Percentiles rank a stretch among this genome's conserved stretches.
These are phyloP conservation scores for Suhomyces guaymorum DNA, from an alignment of 1,139 yeast species.

Conservation along the genomic window DNA sequence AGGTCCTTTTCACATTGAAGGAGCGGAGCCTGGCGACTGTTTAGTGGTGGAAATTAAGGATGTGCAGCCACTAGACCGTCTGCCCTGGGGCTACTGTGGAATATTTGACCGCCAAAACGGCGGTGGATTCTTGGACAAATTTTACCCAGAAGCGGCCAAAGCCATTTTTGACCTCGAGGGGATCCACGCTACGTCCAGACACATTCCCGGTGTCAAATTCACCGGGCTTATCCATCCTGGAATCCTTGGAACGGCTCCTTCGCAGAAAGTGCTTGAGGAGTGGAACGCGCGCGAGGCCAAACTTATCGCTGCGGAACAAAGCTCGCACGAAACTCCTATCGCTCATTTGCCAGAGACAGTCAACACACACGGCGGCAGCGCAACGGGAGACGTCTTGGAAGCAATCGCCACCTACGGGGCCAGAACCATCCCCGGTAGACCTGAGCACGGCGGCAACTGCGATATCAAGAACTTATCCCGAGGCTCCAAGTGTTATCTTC, in stretches of 20 bases:
- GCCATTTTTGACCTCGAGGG: slow-evolving; percentile 56
- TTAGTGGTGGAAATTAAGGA: slow-evolving; percentile 50
- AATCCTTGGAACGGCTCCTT: slow-evolving; percentile 51
- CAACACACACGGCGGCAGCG: slow-evolving; percentile 42
- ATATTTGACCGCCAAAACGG: slow-evolving; percentile 49
- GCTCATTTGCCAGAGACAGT: slow-evolving; percentile 41
- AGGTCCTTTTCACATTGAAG: slow-evolving; percentile 48
- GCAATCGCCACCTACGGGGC: slow-evolving; percentile 44
- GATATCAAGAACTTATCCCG: slow-evolving; percentile 51
- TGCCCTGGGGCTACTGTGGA: slow-evolving; percentile 56
- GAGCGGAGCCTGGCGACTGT: slow-evolving; percentile 50
- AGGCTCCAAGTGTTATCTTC: slow-evolving; percentile 50
- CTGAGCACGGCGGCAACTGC: slow-evolving; percentile 55
- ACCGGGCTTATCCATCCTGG: slow-evolving; percentile 50
- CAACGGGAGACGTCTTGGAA: slow-evolving; percentile 26
- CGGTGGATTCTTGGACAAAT: slow-evolving; percentile 50
- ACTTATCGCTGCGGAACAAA: slow-evolving; percentile 32
- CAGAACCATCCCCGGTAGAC: slow-evolving; percentile 52
- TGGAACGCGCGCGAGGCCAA: slow-evolving; percentile 47
- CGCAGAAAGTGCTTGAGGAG: slow-evolving; percentile 38
- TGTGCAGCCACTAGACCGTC: slow-evolving; percentile 52
- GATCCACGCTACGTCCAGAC: slow-evolving; percentile 48
- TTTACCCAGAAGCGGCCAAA: slow-evolving; percentile 51
- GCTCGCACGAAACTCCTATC: slow-evolving; percentile 33
- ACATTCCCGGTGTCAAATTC: slow-evolving; percentile 49